Conservation (phyloP, 192 early-diverging fungal genomes). For the Podochytrium sp. region DNA sequence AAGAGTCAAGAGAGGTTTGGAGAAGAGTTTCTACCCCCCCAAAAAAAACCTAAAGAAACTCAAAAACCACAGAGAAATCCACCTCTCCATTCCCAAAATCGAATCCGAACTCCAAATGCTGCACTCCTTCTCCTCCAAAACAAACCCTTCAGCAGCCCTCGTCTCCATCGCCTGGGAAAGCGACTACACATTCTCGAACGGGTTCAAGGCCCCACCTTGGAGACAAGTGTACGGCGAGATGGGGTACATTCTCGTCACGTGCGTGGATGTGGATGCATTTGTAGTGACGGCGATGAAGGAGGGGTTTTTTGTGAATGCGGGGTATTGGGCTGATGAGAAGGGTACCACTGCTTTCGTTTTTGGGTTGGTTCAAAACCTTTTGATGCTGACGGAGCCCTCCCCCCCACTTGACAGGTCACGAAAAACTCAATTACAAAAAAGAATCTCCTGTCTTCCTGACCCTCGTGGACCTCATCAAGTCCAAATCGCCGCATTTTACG, state of each 20-base stretch:
- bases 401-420: slow-evolving; percentile 45
- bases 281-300: slow-evolving; percentile 59
- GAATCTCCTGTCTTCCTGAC: slow-evolving; percentile 49
- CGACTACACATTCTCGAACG: slow-evolving; percentile 65
- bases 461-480: slow-evolving; percentile 51
- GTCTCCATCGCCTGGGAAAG: slow-evolving; percentile 63
- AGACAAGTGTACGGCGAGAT: slow-evolving; percentile 64
- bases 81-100: slow-evolving; percentile 51
- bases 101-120: slow-evolving; percentile 59
- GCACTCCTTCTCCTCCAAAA: slow-evolving; percentile 49
- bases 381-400: slow-evolving; percentile 28
- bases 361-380: slow-evolving; percentile 5
- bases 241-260: slow-evolving; percentile 53
- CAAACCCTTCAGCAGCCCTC: slow-evolving; percentile 40
- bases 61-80: slow-evolving; percentile 39
- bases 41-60: not conserved
- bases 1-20: slow-evolving; percentile 46
- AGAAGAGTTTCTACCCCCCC: not conserved
- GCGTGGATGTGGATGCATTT: slow-evolving; percentile 51
- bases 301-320: slow-evolving; percentile 66
- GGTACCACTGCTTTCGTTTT: slow-evolving; percentile 33
- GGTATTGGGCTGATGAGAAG: slow-evolving; percentile 54
- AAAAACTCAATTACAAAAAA: slow-evolving; percentile 61
- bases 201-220: slow-evolving; percentile 65
- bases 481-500: slow-evolving; percentile 48